These are phyloP conservation scores for Sphaceloma murrayae DNA, from an alignment of 2,329 filamentous ascomycete genomes.

Conservation along the genomic window DNA sequence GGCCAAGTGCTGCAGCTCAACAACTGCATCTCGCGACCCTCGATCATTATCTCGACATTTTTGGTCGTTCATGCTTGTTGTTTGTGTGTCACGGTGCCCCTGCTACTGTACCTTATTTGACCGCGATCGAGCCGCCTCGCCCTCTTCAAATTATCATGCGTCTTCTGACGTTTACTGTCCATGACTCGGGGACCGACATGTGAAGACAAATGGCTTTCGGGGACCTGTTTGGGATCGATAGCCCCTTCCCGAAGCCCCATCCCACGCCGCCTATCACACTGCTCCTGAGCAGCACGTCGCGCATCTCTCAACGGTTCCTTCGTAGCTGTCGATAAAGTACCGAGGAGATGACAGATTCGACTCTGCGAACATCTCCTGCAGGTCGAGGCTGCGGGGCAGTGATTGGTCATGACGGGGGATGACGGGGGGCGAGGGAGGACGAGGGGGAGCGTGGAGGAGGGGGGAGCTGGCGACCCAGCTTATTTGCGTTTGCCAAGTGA, in stretches of 20 bases:
- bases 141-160: not conserved
- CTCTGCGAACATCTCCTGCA: not conserved
- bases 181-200: conserved; percentile 4
- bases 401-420: not conserved
- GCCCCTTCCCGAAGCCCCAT: not conserved
- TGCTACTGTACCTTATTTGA: too few relatives aligned
- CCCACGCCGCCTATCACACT: not conserved
- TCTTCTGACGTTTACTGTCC: not conserved
- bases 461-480: too few relatives aligned
- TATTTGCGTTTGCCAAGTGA: too few relatives aligned
- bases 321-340: conserved; percentile 1
- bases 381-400: too few relatives aligned
- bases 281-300: conserved; percentile 4
- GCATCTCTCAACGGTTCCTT: not conserved
- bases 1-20: conserved; percentile 9
- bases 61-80: too few relatives aligned
- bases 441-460: too few relatives aligned
- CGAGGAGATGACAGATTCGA: not conserved
- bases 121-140: not conserved
- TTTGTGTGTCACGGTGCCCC: too few relatives aligned
- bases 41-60: not conserved
- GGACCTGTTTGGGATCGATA: not conserved
- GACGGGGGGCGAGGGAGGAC: too few relatives aligned
- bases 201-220: not conserved
- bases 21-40: conserved; percentile 1